phyloP scores from a whole-genome alignment of 2,329 filamentous ascomycete genomes.

The Byssoonygena ceratinophila region DNA sequence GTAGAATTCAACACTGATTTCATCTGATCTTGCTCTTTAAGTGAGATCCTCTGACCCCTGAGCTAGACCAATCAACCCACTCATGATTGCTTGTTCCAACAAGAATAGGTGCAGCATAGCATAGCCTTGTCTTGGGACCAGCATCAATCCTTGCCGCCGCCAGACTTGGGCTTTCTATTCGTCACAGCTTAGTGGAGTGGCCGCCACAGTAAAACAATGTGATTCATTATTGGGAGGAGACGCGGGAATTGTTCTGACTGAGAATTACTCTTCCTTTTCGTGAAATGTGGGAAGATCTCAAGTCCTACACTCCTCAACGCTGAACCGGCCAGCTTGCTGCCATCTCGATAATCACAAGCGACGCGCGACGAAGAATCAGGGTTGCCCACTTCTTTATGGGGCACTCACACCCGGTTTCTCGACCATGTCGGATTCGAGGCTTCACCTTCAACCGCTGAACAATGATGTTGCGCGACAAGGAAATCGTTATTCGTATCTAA shows the following conservation, averaged over 20 bases:
- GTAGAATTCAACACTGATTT: too few species aligned
- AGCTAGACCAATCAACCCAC: too few species aligned
- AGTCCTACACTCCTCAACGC: too few species aligned
- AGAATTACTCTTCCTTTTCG: background rate
- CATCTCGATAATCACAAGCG: too few species aligned
- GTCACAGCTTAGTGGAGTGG: background rate
- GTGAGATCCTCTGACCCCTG: too few species aligned
- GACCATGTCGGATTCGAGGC: constrained; percentile 11
- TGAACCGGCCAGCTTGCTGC: too few species aligned
- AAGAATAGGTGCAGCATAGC: too few species aligned
- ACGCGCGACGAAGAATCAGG: background rate
- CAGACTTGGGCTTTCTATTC: background rate
- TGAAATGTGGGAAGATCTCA: background rate
- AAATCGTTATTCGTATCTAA: constrained; percentile 16
- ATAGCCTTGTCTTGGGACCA: constrained; percentile 1
- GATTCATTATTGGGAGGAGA: background rate
- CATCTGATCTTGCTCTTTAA: too few species aligned
- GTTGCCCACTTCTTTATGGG: background rate
- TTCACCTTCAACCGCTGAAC: constrained; percentile 5
- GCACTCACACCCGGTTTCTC: background rate
- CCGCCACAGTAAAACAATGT: background rate
- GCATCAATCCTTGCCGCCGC: constrained; percentile 3
- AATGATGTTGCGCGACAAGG: background rate
- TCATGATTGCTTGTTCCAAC: too few species aligned
- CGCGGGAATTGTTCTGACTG: background rate